Base-by-base conservation (phyloP, 805 yeast species). In the Blastobotrys parvus region DNA sequence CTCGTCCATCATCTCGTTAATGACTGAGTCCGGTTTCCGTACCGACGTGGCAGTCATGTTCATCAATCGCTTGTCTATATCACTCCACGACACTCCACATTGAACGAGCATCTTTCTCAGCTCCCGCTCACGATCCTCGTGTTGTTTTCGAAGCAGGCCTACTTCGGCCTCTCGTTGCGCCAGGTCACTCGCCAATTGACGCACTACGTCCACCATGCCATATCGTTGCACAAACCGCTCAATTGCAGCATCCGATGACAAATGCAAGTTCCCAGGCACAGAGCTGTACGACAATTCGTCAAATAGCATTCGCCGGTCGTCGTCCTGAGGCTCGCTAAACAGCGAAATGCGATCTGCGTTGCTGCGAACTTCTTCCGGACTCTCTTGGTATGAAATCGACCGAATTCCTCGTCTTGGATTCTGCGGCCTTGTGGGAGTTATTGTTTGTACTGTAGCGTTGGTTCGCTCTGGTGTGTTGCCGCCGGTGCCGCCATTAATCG, bases 131-230 rank as follows among this genome's bases (percentile, higher is more conserved):
- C 63, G 50, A 31, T 60, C 60, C 15, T 56, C 62, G 17, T 44
- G 44, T 41, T 52, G 52, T 35, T 51, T 43, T 8, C 71, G 59
- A 31, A 65, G 49, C 16, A 70, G 49, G 2, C 66, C 58, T 35
- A 73, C 58, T 48, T 73, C 75, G 1, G 70, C 62, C 42, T 74
- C 78, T 29, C 74, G 62, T 29, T 61, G 58, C 1, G 75, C 71
- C 46, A 75, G 52, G 42, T 75, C 79, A 2, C 62, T 47, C 0
- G 77, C 70, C 16, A 75, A 55, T 49, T 73, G 79, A 31, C 71
- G 60, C 3, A 75, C 64, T 19, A 74, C 61, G 1, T 51, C 51
- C 5, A 59, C 50, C 1, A 61, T 58, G 3, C 71, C 69, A 39
- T 60, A 57, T 8, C 65, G 48, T 4, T 53, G 55, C 1, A 65